A percentile compares a stretch with the other conserved stretches of the same genome.
Evolutionary conservation across 2,329 filamentous ascomycete species (phyloP).

Genomic region (Ascocoryne sarcoides): DNA sequence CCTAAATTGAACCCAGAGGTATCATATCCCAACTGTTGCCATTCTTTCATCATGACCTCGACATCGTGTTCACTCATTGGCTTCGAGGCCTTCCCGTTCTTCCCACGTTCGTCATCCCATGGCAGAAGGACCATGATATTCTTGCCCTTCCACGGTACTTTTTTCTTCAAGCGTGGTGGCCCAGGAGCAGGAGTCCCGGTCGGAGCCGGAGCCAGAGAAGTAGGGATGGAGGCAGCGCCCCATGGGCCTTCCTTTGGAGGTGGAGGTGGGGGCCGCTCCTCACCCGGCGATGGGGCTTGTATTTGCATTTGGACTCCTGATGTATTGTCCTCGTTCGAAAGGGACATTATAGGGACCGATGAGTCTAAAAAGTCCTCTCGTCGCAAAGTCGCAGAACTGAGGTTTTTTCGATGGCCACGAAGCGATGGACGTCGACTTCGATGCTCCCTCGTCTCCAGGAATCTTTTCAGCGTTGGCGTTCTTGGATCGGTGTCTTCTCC

Average conservation of each 20-base stretch:
- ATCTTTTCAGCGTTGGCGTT: conserved; percentile 27
- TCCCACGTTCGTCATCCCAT: conserved; percentile 56
- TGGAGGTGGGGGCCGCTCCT: conserved; percentile 34
- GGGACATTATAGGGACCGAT: conserved; percentile 17
- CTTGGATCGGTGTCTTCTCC: conserved; percentile 35
- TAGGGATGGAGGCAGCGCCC: conserved; percentile 17
- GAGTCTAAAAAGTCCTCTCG: conserved; percentile 23
- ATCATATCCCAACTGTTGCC: conserved; percentile 62
- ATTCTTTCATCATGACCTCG: conserved; percentile 52
- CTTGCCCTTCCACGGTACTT: conserved; percentile 67
- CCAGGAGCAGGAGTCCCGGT: conserved; percentile 28
- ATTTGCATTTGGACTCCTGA: conserved; percentile 14
- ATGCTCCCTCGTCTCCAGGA: conserved; percentile 20
- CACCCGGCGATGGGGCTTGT: conserved; percentile 17
- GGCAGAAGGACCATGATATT: conserved; percentile 64
- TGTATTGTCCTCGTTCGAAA: conserved; percentile 14
- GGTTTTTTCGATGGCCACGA: conserved; percentile 26
- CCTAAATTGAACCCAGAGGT: conserved; percentile 60
- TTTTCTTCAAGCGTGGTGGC: conserved; percentile 58
- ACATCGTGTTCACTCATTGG: conserved; percentile 50
- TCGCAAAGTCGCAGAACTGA: conserved; percentile 26
- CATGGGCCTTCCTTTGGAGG: conserved; percentile 22
- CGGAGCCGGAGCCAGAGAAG: conserved; percentile 9
- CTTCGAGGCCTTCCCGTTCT: conserved; percentile 41
- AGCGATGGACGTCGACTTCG: neutral